Conservation (phyloP, 2,329 filamentous ascomycete species). For the Botrytis tulipae region DNA sequence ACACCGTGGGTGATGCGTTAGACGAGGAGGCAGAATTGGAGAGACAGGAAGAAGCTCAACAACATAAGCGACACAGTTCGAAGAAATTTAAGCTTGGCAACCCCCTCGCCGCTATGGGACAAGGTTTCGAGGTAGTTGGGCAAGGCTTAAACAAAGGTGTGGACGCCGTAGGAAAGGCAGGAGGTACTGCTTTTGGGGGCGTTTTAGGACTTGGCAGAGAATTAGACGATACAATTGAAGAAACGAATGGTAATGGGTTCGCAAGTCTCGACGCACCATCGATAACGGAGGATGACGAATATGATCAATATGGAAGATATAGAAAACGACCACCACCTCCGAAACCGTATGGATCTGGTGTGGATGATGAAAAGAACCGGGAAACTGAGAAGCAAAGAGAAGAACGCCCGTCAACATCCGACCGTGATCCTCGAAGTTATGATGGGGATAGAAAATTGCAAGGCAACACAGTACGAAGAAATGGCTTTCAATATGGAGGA, state of each 20-base stretch:
- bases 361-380: slow-evolving; percentile 27
- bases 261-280: slow-evolving; percentile 30
- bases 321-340: slow-evolving; percentile 15
- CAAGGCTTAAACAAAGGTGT: slow-evolving; percentile 35
- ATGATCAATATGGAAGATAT: slow-evolving; percentile 37
- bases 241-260: slow-evolving; percentile 50
- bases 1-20: slow-evolving; percentile 49
- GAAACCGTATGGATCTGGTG: slow-evolving; percentile 28
- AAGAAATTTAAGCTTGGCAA: slow-evolving; percentile 32
- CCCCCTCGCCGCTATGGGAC: slow-evolving; percentile 34
- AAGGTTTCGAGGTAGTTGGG: slow-evolving; percentile 34
- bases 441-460: slow-evolving; percentile 22
- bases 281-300: slow-evolving; percentile 31
- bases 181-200: slow-evolving; percentile 47
- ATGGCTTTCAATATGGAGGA: slow-evolving; percentile 25
- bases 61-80: slow-evolving; percentile 17
- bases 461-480: slow-evolving; percentile 32
- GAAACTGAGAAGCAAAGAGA: slow-evolving; percentile 17
- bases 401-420: slow-evolving; percentile 18
- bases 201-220: slow-evolving; percentile 49
- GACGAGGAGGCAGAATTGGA: slow-evolving; percentile 40
- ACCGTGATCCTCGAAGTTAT: background rate
- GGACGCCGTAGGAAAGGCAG: slow-evolving; percentile 38
- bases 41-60: slow-evolving; percentile 24
- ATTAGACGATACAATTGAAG: slow-evolving; percentile 52